Conservation (phyloP, 371 early-diverging fungal species). For the Parasitella parasitica region DNA sequence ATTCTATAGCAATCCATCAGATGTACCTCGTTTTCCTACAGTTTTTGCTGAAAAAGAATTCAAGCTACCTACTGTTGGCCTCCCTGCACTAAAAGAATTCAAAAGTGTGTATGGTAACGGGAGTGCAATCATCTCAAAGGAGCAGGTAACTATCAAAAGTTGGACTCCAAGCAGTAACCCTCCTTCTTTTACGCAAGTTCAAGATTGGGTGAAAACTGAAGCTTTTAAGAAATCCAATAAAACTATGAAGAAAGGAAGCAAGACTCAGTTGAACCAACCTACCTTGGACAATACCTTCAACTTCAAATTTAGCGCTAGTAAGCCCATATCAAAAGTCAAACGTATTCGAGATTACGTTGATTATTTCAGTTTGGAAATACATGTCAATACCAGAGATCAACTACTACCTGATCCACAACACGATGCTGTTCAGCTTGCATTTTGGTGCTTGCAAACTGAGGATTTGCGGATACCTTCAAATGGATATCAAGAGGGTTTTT, state of each 20-base stretch:
- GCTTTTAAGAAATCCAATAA: not conserved
- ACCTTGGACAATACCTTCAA: conserved; percentile 53
- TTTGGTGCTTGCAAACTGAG: conserved; percentile 61
- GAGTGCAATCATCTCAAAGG: not conserved
- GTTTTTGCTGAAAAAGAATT: conserved; percentile 60
- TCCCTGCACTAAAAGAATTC: conserved; percentile 23
- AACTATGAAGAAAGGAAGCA: not conserved
- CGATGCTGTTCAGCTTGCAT: conserved; percentile 53
- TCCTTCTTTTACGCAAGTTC: conserved; percentile 27
- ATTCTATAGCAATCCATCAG: conserved; percentile 56
- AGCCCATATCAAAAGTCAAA: conserved; percentile 24
- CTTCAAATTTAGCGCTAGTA: conserved; percentile 59
- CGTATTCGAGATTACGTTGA: conserved; percentile 31
- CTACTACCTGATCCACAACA: conserved; percentile 59
- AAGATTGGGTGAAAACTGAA: conserved; percentile 24
- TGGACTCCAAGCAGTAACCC: conserved; percentile 39
- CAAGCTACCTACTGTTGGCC: conserved; percentile 30
- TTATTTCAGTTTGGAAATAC: conserved; percentile 45
- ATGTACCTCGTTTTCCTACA: conserved; percentile 52
- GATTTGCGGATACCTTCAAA: conserved; percentile 35
- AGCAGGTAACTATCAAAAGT: not conserved
- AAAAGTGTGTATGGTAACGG: not conserved
- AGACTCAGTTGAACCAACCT: conserved; percentile 54
- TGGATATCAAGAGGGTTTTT: conserved; percentile 47
- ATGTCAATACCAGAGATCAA: conserved; percentile 46